Evolutionary conservation across 2,329 filamentous ascomycete genomes (phyloP).

Genomic region (Colletotrichum spaethianum): DNA sequence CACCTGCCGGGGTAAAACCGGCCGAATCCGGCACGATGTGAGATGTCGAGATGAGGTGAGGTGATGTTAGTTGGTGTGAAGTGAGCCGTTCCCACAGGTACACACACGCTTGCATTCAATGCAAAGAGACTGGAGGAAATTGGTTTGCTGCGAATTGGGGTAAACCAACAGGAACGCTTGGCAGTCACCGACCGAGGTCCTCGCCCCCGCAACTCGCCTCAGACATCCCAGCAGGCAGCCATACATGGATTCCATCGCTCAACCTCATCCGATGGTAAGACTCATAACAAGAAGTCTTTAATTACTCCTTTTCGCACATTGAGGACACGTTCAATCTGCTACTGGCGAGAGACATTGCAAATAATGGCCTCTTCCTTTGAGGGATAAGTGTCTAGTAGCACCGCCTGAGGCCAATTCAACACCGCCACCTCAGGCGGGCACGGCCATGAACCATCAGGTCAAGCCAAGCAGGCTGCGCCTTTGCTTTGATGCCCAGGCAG

Average conservation of each 20-base stretch:
- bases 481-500: not conserved
- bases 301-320: not conserved
- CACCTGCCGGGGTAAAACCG: not conserved
- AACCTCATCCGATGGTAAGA: not conserved
- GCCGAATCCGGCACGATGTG: not conserved
- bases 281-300: not conserved
- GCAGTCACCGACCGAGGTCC: not conserved
- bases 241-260: not conserved
- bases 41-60: not conserved
- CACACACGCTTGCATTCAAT: too few relatives aligned
- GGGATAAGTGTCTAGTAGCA: not conserved
- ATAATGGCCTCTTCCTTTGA: not conserved
- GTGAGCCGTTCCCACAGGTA: not conserved
- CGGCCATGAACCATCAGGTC: not conserved
- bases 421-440: conserved; percentile 4
- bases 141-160: not conserved
- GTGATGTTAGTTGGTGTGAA: not conserved
- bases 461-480: not conserved
- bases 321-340: not conserved
- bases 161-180: not conserved
- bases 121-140: too few relatives aligned
- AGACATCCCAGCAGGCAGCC: conserved; percentile 2
- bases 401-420: conserved; percentile 7
- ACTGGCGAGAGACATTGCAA: not conserved
- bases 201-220: not conserved